Evolutionary conservation across 2,329 filamentous ascomycete genomes (phyloP).

Genomic region (Beauveria australis): DNA sequence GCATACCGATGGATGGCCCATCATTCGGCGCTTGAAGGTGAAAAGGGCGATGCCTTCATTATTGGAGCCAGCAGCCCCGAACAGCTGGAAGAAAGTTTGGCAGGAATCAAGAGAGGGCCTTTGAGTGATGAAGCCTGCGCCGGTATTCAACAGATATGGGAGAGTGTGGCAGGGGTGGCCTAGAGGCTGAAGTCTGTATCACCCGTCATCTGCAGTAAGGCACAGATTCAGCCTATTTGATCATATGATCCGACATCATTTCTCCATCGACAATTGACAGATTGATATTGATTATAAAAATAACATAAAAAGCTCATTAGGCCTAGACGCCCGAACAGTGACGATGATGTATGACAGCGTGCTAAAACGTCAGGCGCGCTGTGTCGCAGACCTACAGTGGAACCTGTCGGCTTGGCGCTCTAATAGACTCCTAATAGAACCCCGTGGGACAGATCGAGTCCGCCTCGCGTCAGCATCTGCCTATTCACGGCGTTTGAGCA

Average conservation of each 20-base stretch:
- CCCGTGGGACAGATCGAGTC: neutral
- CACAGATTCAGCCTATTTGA: no score
- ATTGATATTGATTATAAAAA: no score
- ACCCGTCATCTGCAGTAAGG: no score
- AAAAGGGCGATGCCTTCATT: neutral
- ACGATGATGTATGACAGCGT: no score
- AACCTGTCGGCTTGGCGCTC: neutral
- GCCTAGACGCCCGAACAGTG: no score
- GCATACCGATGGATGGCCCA: slow-evolving; percentile 5
- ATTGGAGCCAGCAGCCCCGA: slow-evolving; percentile 1
- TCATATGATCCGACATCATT: no score
- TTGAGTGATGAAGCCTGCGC: slow-evolving; percentile 10
- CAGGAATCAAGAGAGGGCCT: slow-evolving; percentile 7
- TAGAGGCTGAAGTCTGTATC: neutral
- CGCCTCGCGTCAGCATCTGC: neutral
- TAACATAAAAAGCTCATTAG: no score
- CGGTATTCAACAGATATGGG: slow-evolving; percentile 11
- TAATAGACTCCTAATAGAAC: neutral
- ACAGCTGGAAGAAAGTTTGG: slow-evolving; percentile 2
- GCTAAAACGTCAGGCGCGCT: no score
- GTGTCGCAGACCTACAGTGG: neutral
- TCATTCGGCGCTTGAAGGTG: slow-evolving; percentile 4
- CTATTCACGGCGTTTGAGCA: neutral
- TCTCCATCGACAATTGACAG: no score
- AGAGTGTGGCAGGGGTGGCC: neutral